These are phyloP conservation scores for Lactarius tabidus DNA, from an alignment of 768 basidiomycete genomes.

Conservation along the genomic window DNA sequence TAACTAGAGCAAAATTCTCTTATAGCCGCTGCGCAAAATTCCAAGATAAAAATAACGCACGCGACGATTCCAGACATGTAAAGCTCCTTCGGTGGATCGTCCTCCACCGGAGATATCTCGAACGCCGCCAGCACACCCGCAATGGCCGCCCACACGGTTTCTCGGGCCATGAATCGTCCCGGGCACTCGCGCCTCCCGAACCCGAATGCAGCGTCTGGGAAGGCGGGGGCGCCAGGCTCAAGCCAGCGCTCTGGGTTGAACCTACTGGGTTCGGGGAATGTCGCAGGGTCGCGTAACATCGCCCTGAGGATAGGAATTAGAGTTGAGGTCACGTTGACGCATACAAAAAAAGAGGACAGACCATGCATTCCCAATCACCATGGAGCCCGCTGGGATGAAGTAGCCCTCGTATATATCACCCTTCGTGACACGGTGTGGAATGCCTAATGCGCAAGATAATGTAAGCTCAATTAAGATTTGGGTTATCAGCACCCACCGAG, in stretches of 20 bases:
- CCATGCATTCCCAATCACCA: not conserved
- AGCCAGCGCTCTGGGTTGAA: slow-evolving; percentile 3
- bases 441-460: not conserved
- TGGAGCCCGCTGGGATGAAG: not conserved
- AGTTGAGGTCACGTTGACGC: too few relatives aligned
- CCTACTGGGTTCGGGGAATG: not conserved
- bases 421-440: not conserved
- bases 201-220: slow-evolving; percentile 2
- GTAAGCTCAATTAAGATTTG: not conserved
- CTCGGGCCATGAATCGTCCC: not conserved
- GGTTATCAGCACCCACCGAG: not conserved
- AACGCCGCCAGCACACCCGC: not conserved
- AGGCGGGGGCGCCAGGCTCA: not conserved
- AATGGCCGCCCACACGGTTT: not conserved
- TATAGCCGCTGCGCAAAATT: not conserved
- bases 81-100: not conserved
- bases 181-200: slow-evolving; percentile 7
- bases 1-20: not conserved
- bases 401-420: not conserved
- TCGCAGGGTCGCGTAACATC: slow-evolving; percentile 6
- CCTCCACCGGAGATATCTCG: not conserved
- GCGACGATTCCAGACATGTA: not conserved
- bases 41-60: not conserved
- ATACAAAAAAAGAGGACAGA: too few relatives aligned
- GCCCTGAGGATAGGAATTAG: too few relatives aligned